These are phyloP conservation scores for Quercus variabilis DNA, from an alignment of 306 rosid species.

Conservation along the genomic window DNA sequence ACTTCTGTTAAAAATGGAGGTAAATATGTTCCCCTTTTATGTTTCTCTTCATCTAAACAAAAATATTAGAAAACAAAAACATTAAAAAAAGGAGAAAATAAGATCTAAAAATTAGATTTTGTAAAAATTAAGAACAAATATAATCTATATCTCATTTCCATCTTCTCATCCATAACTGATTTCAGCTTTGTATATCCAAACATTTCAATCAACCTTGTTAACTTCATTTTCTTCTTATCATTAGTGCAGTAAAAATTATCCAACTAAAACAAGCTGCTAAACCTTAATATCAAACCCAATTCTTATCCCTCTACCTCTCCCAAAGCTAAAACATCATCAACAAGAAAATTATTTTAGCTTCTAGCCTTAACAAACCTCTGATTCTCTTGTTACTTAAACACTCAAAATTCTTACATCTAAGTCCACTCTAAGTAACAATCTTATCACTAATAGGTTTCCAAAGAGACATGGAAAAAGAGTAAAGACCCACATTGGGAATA, in stretches of 20 bases:
- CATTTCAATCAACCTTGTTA: conserved; percentile 77
- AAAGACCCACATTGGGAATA: conserved; percentile 54
- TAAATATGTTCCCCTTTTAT: too few relatives aligned
- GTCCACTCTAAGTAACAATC: conserved; percentile 76
- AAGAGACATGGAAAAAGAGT: conserved; percentile 59
- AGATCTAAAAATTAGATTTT: conserved; percentile 35
- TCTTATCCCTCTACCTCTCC: conserved; percentile 75
- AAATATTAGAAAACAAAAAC: too few relatives aligned
- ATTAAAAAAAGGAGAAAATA: too few relatives aligned
- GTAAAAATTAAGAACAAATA: conserved; percentile 68
- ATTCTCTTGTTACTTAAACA: conserved; percentile 66
- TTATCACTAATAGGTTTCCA: conserved; percentile 73
- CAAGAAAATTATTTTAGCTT: conserved; percentile 69
- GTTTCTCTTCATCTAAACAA: too few relatives aligned
- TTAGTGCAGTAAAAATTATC: conserved; percentile 63
- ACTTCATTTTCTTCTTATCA: conserved; percentile 64
- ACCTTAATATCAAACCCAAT: conserved; percentile 71
- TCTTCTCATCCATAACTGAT: conserved; percentile 82
- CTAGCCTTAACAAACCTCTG: conserved; percentile 62
- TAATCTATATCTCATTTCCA: conserved; percentile 38
- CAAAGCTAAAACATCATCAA: conserved; percentile 68
- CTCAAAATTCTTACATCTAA: conserved; percentile 64
- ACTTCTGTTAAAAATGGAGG: too few relatives aligned
- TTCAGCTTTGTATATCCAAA: conserved; percentile 86
- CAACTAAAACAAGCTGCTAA: conserved; percentile 82